Base-by-base conservation (phyloP, 495 filamentous ascomycete genomes). In the Hypoxylon perforatum region DNA sequence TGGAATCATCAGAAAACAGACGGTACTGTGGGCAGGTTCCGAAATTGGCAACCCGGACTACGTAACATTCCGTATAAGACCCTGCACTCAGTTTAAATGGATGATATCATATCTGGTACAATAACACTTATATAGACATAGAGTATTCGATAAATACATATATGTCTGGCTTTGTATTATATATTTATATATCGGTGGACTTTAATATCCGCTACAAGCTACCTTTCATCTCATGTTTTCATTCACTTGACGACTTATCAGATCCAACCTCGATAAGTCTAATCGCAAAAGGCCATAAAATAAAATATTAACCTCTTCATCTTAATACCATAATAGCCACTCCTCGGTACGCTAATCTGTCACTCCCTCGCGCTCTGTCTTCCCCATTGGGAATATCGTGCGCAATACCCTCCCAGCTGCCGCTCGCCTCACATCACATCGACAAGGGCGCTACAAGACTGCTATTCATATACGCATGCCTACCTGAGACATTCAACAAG, bases 341-440 rank as follows among this genome's bases (percentile, higher is more conserved):
- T 30, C 42, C 39, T 19, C 30, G 36, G 41, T 39, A 23, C 55
- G 63, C 44, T 44, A 65, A 65, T 55, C 63, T 11, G n/a, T n/a
- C n/a, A 48, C 53, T 45, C 57, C 12, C 38, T 36, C 46, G 30
- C 36, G 61, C 50, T 10, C 60, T 18, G 17, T 25, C 17, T 65
- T 17, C 59, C 52, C 51, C 50, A 60, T 55, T n/a, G 44, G 50
- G 54, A 65, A 57, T 49, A 38, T 51, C 49, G 63, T 61, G 58
- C 69, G 47, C 58, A 61, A 69, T 64, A 61, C 51, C 66, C 65
- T 64, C 66, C 50, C 36, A 54, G 50, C 30, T 63, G 55, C 48
- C 56, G 61, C 61, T 47, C 50, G 60, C 66, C 61, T 61, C 66
- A 63, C 48, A 28, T 45, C 28, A 39, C 44, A 46, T 57, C 46